phyloP scores from a whole-genome alignment of 2,329 filamentous ascomycete genomes.

The Colletotrichum sp. region DNA sequence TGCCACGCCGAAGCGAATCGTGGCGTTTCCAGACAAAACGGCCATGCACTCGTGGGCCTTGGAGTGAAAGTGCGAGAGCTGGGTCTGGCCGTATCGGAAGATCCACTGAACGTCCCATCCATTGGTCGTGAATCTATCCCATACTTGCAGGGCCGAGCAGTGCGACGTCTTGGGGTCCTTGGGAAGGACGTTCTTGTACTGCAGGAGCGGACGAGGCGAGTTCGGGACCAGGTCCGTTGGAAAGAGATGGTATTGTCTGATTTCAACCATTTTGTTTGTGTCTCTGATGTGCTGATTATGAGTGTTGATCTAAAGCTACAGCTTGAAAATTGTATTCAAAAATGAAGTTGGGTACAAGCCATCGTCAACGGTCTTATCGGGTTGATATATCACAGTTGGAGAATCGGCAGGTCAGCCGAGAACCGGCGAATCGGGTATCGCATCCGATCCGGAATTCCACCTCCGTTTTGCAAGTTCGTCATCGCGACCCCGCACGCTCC shows the following conservation, averaged over 20 bases:
- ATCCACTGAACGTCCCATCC: conserved; percentile 62
- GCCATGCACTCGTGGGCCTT: conserved; percentile 62
- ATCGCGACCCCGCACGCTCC: background rate
- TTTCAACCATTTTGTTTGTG: conserved; percentile 29
- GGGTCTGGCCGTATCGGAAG: conserved; percentile 59
- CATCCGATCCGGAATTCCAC: background rate
- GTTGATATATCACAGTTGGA: background rate
- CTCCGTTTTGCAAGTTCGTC: background rate
- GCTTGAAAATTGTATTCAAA: background rate
- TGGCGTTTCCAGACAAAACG: conserved; percentile 57
- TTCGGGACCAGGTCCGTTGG: conserved; percentile 54
- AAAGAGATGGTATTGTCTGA: conserved; percentile 42
- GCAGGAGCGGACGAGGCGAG: conserved; percentile 56
- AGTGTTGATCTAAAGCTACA: too few relatives aligned
- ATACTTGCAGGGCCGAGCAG: conserved; percentile 33
- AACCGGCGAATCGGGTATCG: background rate
- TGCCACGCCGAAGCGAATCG: conserved; percentile 59
- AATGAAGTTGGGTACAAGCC: fast-evolving
- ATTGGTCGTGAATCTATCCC: conserved; percentile 51
- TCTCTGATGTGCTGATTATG: background rate
- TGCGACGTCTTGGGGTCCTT: conserved; percentile 16
- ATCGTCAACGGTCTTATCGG: background rate
- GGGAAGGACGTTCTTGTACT: conserved; percentile 51
- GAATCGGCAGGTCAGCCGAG: background rate
- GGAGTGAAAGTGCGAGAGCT: conserved; percentile 62